Evolutionary conservation across 2,329 filamentous ascomycete genomes (phyloP), one percentile per base, ranked within the genome.

Genomic region (Harringtonia lauricola): DNA sequence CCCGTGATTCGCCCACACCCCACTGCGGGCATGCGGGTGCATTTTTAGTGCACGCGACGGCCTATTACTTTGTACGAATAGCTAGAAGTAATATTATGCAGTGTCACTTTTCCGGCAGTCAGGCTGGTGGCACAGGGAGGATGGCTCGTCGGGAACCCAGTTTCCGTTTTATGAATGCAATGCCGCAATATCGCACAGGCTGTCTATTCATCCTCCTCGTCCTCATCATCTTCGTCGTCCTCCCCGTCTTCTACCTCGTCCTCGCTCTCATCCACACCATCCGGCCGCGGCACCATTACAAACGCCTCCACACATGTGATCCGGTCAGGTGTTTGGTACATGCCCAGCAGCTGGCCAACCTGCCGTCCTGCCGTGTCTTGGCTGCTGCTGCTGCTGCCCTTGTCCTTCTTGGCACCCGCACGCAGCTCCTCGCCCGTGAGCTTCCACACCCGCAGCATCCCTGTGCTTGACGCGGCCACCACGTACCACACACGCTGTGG

Each of bases 221-320:
- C 59, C n/a, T 61, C 61, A 1, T 64, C 61, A n/a, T 64, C 63
- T 4, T 59, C 61, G 1, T 64, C 61, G 9, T 54, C 51, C 4
- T 59, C 59, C 21, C 58, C 60, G 1, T 63, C 61, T 18, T 63
- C 63, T 5, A 58, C 59, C 36, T 62, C 59, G 0, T 64, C 65
- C 12, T 65, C 70, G 35, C 62, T 63, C 50, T 72, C 77, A 53
- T 78, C 78, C 36, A 70, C 67, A 19, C 72, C 73, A 34, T 79
- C 77, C 15, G 76, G 74, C 38, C 72, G 68, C 53, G 79, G 74
- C 60, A 85, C 74, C 86, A 96, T 94, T 50, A 86, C 68, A 65
- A 94, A 96, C 19, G 83, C 83, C 54, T 79, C 80, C 55, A 96
- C 58, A 59, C 92, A 96, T 31, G 89, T 96, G 52, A 96, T 88